These are phyloP conservation scores for Globisporangium sylvaticum DNA, from an alignment of 352 stramenopile species.

Conservation along the genomic window DNA sequence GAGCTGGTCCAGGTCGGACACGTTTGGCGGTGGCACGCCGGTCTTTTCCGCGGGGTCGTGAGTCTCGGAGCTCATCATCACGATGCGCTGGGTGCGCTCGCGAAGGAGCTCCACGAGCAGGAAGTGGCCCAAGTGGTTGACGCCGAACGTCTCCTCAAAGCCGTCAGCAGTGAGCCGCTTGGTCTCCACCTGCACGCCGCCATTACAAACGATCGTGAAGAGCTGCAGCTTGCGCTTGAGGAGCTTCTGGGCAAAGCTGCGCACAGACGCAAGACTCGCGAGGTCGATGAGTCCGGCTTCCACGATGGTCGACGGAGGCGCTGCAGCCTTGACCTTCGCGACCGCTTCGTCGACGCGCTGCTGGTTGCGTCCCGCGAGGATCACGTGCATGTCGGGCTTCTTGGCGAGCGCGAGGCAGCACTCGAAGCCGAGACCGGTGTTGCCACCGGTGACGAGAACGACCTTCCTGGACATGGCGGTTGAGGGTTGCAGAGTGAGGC, in stretches of 20 bases:
- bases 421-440: constrained; percentile 28
- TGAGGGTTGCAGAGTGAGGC: no score
- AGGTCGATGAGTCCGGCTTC: constrained; percentile 34
- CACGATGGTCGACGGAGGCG: constrained; percentile 10
- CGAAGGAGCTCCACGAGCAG: constrained; percentile 25
- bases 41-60: constrained; percentile 27
- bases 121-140: constrained; percentile 45
- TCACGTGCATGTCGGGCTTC: constrained; percentile 23
- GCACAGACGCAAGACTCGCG: constrained; percentile 24
- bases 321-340: constrained; percentile 6
- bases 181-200: constrained; percentile 21
- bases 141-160: constrained; percentile 31
- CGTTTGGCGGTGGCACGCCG: constrained; percentile 14
- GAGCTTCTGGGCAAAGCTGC: constrained; percentile 16
- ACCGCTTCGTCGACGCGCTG: constrained; percentile 23
- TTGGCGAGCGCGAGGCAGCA: constrained; percentile 24
- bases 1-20: constrained; percentile 24
- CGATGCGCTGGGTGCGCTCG: constrained; percentile 21
- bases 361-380: constrained; percentile 25
- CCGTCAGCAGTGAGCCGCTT: constrained; percentile 26
- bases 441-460: constrained; percentile 34
- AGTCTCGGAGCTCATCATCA: constrained; percentile 23
- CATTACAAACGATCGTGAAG: constrained; percentile 40
- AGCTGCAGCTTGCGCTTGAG: constrained; percentile 19
- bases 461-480: constrained; percentile 15